A percentile compares a stretch with the other conserved stretches of the same genome.
These are phyloP conservation scores for Erodium trifolium DNA, from an alignment of 441 rosid species.

Conservation along the genomic window DNA sequence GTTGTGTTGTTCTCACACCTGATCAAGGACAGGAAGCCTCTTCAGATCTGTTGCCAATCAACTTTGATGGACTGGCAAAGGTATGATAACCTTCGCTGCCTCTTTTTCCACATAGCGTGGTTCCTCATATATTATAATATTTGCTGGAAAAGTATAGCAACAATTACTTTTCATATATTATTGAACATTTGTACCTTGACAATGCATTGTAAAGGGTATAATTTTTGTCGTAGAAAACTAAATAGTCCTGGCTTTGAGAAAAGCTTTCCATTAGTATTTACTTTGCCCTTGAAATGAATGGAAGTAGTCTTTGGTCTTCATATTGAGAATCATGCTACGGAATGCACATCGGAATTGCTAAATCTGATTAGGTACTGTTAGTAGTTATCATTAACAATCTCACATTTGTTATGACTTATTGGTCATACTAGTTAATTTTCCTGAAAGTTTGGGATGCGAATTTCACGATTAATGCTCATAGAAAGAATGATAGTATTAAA, in stretches of 20 bases:
- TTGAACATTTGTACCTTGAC: neutral
- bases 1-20: conserved; percentile 62
- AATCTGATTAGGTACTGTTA: neutral
- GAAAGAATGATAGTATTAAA: neutral
- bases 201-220: neutral
- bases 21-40: conserved; percentile 72
- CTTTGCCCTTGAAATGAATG: neutral
- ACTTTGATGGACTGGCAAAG: conserved; percentile 76
- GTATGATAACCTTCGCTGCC: neutral
- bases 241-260: too few relatives aligned
- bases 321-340: neutral
- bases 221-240: neutral
- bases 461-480: neutral
- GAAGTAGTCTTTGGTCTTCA: neutral
- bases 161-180: neutral
- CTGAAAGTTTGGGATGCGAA: neutral
- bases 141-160: neutral
- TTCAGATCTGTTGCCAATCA: conserved; percentile 75
- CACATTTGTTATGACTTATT: neutral
- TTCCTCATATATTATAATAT: neutral
- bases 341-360: neutral
- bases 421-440: neutral
- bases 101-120: neutral
- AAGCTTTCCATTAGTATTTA: neutral
- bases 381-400: neutral